These are phyloP conservation scores for Colletotrichum echinochloae DNA, from an alignment of 2,329 filamentous ascomycete genomes.

Conservation along the genomic window DNA sequence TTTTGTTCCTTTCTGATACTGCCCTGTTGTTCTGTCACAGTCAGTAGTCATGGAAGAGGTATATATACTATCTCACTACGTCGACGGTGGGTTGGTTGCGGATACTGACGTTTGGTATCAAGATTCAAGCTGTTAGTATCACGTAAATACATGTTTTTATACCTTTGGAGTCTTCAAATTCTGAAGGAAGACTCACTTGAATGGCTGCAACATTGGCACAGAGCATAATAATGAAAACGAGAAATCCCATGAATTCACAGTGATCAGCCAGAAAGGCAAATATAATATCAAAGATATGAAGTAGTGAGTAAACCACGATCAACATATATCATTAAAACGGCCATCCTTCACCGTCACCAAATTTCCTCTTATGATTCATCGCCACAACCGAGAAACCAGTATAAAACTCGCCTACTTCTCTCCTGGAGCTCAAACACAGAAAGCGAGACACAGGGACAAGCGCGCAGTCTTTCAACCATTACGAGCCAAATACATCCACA, in stretches of 20 bases:
- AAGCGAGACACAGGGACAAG: not conserved
- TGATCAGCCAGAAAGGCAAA: not conserved
- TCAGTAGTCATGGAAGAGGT: not conserved
- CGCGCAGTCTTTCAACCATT: not conserved
- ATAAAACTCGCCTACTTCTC: not conserved
- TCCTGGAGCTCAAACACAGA: not conserved
- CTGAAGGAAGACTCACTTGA: not conserved
- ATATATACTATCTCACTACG: not conserved
- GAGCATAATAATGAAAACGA: not conserved
- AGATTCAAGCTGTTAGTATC: not conserved
- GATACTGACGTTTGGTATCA: not conserved
- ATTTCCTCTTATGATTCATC: not conserved
- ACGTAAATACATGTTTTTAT: not conserved
- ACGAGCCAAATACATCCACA: not conserved
- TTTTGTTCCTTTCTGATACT: not conserved
- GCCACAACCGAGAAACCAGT: not conserved
- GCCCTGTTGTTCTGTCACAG: too few relatives aligned
- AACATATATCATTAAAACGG: too few relatives aligned
- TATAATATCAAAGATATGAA: not conserved
- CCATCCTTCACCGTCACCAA: not conserved
- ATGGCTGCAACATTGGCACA: not conserved
- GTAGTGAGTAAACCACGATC: not conserved
- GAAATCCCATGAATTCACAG: not conserved
- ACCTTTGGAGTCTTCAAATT: not conserved
- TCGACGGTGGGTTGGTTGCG: not conserved